Evolutionary conservation across 306 rosid species (phyloP).

Genomic region (Rubus idaeus): DNA sequence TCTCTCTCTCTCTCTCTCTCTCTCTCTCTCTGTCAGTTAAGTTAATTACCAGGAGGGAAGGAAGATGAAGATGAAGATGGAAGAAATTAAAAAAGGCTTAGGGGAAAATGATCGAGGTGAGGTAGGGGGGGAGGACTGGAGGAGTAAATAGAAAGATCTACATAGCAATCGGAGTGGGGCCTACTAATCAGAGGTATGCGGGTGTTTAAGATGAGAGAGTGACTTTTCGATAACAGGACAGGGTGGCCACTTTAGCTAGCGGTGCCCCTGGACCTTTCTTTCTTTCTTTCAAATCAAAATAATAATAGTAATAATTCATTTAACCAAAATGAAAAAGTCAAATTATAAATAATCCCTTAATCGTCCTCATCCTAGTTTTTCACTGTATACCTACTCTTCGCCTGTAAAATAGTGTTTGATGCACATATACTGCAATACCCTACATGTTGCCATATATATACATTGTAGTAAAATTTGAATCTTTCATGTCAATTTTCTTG

Average conservation of each 20-base stretch:
- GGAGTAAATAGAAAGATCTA: conserved; percentile 70
- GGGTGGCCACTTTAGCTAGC: conserved; percentile 75
- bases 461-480: no score
- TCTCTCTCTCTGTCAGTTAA: no score
- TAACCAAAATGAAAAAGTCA: no score
- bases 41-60: not conserved
- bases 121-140: not conserved
- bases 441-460: no score
- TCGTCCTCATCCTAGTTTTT: no score
- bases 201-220: conserved; percentile 63
- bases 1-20: no score
- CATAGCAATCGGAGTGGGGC: conserved; percentile 55
- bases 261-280: conserved; percentile 85
- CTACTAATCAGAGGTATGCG: conserved; percentile 49
- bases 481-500: no score
- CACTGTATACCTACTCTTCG: no score
- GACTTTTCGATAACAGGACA: conserved; percentile 70
- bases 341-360: no score
- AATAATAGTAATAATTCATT: no score
- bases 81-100: not conserved
- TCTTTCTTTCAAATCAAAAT: not conserved
- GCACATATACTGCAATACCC: no score
- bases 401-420: no score
- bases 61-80: not conserved
- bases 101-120: not conserved